phyloP scores from a whole-genome alignment of 495 filamentous ascomycete genomes.

The Aspergillus nidulans region DNA sequence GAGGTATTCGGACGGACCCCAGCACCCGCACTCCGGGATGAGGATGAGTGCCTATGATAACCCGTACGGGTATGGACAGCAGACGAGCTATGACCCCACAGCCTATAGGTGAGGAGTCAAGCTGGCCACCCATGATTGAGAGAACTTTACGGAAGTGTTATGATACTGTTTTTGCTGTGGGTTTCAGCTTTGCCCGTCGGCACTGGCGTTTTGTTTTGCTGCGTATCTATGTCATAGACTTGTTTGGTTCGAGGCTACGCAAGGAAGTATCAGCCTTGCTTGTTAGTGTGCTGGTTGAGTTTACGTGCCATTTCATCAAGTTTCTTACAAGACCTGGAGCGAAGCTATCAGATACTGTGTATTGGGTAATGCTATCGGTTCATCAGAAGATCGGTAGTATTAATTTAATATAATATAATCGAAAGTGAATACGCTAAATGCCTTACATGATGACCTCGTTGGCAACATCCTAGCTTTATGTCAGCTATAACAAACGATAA shows the following conservation, averaged over 20 bases:
- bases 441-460: slow-evolving; percentile 95
- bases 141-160: slow-evolving; percentile 9
- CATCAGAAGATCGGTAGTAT: not conserved
- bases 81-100: slow-evolving; percentile 35
- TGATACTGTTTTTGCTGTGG: not conserved
- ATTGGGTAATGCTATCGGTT: not conserved
- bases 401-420: not conserved
- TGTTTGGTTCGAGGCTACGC: not conserved
- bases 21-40: slow-evolving; percentile 11
- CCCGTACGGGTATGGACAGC: slow-evolving; percentile 23
- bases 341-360: too few species aligned
- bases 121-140: not conserved
- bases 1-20: slow-evolving; percentile 27
- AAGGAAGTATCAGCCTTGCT: not conserved
- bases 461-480: slow-evolving; percentile 67
- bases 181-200: slow-evolving; percentile 12
- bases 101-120: slow-evolving; percentile 24
- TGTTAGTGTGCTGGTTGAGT: not conserved
- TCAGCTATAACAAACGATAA: slow-evolving; percentile 12
- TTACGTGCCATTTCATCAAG: too few species aligned
- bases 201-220: slow-evolving; percentile 11
- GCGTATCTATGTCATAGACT: not conserved
- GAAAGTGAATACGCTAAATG: not conserved
- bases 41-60: slow-evolving; percentile 22
- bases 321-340: too few species aligned